Evolutionary conservation across 140 eudicot species (phyloP).

Genomic region (Eryngium alpinum): DNA sequence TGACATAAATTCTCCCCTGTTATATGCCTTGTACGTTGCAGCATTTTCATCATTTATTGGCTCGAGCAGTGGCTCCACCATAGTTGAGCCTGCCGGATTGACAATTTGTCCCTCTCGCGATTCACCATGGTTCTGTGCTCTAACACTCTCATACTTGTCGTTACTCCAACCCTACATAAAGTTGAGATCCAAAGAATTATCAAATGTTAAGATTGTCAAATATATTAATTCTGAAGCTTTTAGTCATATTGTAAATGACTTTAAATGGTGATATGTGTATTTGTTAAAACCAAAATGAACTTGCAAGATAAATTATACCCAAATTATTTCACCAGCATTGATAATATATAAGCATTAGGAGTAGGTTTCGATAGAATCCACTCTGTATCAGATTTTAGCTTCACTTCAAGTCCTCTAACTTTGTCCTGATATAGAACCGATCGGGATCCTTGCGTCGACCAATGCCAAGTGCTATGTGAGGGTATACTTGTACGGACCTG

Average conservation of each 20-base stretch:
- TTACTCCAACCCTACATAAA: constrained; percentile 44
- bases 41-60: constrained; percentile 41
- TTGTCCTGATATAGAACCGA: constrained; percentile 24
- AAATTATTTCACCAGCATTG: constrained; percentile 26
- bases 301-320: constrained; percentile 3
- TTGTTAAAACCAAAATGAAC: neutral
- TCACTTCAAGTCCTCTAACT: constrained; percentile 31
- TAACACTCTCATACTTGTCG: constrained; percentile 45
- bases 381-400: constrained; percentile 22
- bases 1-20: constrained; percentile 66
- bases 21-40: constrained; percentile 39
- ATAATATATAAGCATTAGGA: constrained; percentile 24
- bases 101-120: constrained; percentile 41
- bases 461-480: constrained; percentile 27
- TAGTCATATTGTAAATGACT: too few relatives aligned
- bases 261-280: too few relatives aligned
- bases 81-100: constrained; percentile 25
- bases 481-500: too few relatives aligned
- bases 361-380: constrained; percentile 23
- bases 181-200: neutral
- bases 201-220: neutral
- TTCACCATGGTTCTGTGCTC: constrained; percentile 55
- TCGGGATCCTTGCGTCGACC: constrained; percentile 26
- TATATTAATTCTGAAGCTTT: too few relatives aligned
- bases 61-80: constrained; percentile 52